phyloP scores from a whole-genome alignment of 2,329 filamentous ascomycete species.

The Paracamarosporium sp. region DNA sequence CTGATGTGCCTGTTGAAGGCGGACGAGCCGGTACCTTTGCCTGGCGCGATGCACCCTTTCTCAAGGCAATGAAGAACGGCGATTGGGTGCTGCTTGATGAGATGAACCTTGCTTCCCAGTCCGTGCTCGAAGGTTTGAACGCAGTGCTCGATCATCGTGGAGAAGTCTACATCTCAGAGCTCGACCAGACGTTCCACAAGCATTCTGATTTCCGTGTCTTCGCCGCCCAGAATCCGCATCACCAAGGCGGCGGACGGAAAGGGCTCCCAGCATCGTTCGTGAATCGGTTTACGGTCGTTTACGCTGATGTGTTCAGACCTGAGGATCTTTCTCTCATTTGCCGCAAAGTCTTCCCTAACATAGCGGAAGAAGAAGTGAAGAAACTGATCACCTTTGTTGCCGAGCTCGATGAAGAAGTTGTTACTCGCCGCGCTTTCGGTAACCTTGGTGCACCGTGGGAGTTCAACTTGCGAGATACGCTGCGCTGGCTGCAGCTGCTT shows the following conservation, averaged over 20 bases:
- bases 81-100: constrained; percentile 97
- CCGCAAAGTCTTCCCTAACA: constrained; percentile 72
- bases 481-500: constrained; percentile 83
- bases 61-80: constrained; percentile 94
- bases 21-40: constrained; percentile 88
- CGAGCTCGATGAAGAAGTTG: constrained; percentile 75
- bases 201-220: constrained; percentile 94
- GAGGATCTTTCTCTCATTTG: constrained; percentile 86
- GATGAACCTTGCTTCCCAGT: constrained; percentile 98
- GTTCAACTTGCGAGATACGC: constrained; percentile 89
- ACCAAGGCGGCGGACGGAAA: constrained; percentile 94
- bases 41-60: constrained; percentile 94
- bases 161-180: constrained; percentile 92
- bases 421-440: constrained; percentile 62
- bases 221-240: constrained; percentile 95
- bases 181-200: constrained; percentile 91
- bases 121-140: constrained; percentile 93
- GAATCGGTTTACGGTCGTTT: constrained; percentile 97
- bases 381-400: constrained; percentile 82
- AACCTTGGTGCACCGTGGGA: constrained; percentile 82
- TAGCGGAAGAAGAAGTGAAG: constrained; percentile 65
- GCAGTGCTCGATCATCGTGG: constrained; percentile 96
- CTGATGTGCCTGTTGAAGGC: constrained; percentile 94
- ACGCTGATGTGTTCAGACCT: constrained; percentile 86
- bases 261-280: constrained; percentile 95